phyloP scores from a whole-genome alignment of 2,329 filamentous ascomycete species.

The Albifimbria verrucaria region DNA sequence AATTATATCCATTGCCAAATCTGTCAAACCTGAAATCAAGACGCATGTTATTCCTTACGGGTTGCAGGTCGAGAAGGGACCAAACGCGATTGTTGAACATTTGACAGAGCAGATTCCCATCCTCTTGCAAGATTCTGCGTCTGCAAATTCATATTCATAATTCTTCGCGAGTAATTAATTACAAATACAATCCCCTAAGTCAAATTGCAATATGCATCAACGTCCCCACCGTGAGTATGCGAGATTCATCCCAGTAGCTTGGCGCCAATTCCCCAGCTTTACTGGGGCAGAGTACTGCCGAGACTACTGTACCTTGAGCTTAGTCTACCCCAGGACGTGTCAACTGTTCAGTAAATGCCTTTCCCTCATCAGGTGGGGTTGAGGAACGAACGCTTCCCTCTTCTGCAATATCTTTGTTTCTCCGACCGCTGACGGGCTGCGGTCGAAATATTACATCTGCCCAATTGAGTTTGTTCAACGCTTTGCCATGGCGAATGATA shows the following conservation, averaged over 20 bases:
- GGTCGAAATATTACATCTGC: not conserved
- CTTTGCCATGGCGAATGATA: not conserved
- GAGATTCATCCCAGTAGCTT: too few species aligned
- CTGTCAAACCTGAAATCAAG: slow-evolving; percentile 42
- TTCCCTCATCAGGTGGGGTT: not conserved
- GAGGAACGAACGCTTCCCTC: not conserved
- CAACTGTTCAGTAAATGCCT: not conserved
- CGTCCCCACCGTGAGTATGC: too few species aligned
- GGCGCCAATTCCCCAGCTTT: too few species aligned
- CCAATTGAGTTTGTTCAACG: not conserved
- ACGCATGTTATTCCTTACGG: slow-evolving; percentile 52
- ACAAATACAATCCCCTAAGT: too few species aligned
- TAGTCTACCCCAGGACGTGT: not conserved
- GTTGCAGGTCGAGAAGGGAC: slow-evolving; percentile 49
- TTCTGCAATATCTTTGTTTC: not conserved
- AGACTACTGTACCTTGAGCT: not conserved
- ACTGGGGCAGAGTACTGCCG: not conserved
- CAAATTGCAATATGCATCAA: too few species aligned
- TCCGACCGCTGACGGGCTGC: not conserved
- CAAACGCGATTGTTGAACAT: slow-evolving; percentile 53
- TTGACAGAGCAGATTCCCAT: slow-evolving; percentile 39
- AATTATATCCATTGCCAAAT: slow-evolving; percentile 41
- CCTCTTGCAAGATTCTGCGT: too few species aligned
- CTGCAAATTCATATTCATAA: too few species aligned
- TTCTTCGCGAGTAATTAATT: too few species aligned